These are phyloP conservation scores for Myxozyma kluyveri DNA, from an alignment of 805 yeast genomes.

Conservation along the genomic window DNA sequence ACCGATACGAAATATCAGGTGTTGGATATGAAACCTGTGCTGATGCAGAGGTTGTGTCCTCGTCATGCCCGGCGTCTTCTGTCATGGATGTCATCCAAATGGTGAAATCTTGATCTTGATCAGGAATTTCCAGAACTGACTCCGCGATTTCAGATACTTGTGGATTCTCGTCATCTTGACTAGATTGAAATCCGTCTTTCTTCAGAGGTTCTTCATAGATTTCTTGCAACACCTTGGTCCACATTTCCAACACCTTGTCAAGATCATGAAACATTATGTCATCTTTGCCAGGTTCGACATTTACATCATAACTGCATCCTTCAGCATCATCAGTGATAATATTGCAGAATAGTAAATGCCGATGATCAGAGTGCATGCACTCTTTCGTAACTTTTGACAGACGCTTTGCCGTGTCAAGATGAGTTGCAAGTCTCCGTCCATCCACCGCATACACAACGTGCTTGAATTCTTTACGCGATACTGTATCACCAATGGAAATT, in stretches of 20 bases:
- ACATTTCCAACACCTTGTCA: conserved; percentile 62
- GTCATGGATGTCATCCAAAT: neutral
- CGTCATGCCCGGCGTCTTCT: neutral
- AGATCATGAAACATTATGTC: conserved; percentile 74
- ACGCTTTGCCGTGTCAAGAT: conserved; percentile 48
- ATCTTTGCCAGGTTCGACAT: conserved; percentile 80
- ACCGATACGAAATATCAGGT: neutral
- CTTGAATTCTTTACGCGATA: conserved; percentile 11
- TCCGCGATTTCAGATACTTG: conserved; percentile 1
- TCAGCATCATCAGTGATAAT: conserved; percentile 56
- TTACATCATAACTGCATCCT: conserved; percentile 56
- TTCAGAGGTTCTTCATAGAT: conserved; percentile 4
- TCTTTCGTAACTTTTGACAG: conserved; percentile 49
- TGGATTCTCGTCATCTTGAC: neutral
- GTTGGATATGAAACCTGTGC: neutral
- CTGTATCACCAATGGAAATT: neutral
- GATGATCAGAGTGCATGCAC: conserved; percentile 53
- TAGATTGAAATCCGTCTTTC: neutral
- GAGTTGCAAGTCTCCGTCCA: conserved; percentile 65
- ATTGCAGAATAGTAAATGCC: conserved; percentile 71
- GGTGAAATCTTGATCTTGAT: too few relatives aligned
- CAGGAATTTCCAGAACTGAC: too few relatives aligned
- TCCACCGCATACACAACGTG: conserved; percentile 58
- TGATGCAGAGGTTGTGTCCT: neutral
- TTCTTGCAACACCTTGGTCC: conserved; percentile 8